Evolutionary conservation across 2,329 filamentous ascomycete species (phyloP).

Genomic region (Annulohypoxylon truncatum): DNA sequence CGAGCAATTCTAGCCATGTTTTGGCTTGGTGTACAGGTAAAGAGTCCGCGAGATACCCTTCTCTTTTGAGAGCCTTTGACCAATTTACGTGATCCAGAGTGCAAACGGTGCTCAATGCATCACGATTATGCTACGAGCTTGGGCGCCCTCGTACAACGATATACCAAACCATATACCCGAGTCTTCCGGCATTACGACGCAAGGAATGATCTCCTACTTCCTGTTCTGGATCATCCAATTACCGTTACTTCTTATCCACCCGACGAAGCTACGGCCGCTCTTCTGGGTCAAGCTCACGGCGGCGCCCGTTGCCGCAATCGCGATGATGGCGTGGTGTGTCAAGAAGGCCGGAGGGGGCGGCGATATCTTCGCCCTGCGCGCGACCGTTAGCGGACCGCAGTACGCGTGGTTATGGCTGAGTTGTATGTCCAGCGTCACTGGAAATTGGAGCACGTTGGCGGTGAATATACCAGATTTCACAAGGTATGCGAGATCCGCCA

Average conservation of each 20-base stretch:
- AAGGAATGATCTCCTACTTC: constrained; percentile 62
- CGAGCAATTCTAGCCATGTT: constrained; percentile 60
- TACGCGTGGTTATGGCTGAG: constrained; percentile 65
- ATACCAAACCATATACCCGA: constrained; percentile 64
- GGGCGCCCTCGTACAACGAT: constrained; percentile 66
- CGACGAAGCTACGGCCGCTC: constrained; percentile 54
- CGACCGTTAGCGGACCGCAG: constrained; percentile 54
- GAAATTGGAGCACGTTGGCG: constrained; percentile 57
- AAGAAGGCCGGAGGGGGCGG: constrained; percentile 65
- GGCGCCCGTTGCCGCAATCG: constrained; percentile 69
- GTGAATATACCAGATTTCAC: constrained; percentile 68
- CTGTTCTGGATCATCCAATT: constrained; percentile 62
- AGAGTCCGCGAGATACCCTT: neutral
- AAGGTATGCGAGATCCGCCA: constrained; percentile 52
- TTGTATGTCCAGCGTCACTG: constrained; percentile 60
- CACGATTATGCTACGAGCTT: constrained; percentile 57
- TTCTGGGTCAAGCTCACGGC: constrained; percentile 62
- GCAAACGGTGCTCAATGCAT: constrained; percentile 68
- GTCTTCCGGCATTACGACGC: constrained; percentile 64
- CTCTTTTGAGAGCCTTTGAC: neutral
- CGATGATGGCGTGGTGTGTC: constrained; percentile 72
- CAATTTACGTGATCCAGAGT: constrained; percentile 62
- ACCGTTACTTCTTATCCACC: constrained; percentile 49
- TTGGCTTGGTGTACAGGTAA: constrained; percentile 68
- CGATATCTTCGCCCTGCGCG: constrained; percentile 51